Evolutionary conservation across 331 rosid species (phyloP), one percentile per base, ranked within the genome.

Genomic region (Malus hybrid): DNA sequence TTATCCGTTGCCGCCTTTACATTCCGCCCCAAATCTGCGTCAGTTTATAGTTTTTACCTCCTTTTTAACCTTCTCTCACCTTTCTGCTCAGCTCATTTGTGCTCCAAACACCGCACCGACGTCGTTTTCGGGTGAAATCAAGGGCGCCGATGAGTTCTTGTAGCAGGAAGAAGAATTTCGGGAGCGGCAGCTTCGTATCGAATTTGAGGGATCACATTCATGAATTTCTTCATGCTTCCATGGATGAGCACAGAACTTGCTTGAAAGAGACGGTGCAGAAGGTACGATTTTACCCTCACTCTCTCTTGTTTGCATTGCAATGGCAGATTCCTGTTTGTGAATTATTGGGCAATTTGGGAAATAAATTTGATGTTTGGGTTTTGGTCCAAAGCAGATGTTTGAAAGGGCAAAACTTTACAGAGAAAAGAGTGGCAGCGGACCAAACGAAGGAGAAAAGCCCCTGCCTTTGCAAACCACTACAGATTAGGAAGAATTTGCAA

Each of bases 221-320:
- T 75, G 90, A 85, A 65, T 88, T 88, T 80, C 55, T 82, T 69
- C 85, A 81, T 29, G 90, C 90, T 77, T 87, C 93, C 1, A 60
- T 71, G n/a, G 81, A 84, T 67, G 90, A 90, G 75, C 91, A 88
- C 84, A 81, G 66, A 80, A 84, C 65, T 67, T 90, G 96, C 85
- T 82, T 85, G 80, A 80, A 78, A 66, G 82, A 85, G 64, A 80
- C 90, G 7, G 48, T 85, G 65, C 78, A 61, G 66, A 87, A 82
- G 82, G 96, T 88, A 71, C 65, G 54, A 27, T 56, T 83, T 63
- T 44, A 15, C 6, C 24, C 69, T 20, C 11, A 2, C 46, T 39
- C 46, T 39, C 7, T 28, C 69, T 13, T n/a, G 55, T 4, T 42
- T 14, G 28, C 10, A 10, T 65, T 64, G 28, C 68, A 31, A 16